Conservation (phyloP, 768 basidiomycete species). For the Leccinum disarticulatum region DNA sequence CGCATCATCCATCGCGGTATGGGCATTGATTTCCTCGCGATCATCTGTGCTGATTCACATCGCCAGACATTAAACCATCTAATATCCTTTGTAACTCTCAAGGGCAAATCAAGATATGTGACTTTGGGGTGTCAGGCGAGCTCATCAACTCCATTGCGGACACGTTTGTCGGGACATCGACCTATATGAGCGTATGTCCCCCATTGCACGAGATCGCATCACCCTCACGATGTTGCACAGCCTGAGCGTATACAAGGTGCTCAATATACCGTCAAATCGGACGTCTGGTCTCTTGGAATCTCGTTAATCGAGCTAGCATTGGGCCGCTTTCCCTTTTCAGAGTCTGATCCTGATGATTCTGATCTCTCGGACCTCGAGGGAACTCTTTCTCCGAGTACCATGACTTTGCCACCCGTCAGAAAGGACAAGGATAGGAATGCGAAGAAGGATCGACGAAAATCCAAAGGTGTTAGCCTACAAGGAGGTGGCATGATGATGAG, state of each 20-base stretch:
- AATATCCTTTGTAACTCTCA: conserved; percentile 94
- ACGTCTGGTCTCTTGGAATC: conserved; percentile 98
- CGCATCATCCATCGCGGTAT: conserved; percentile 97
- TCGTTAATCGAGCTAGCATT: conserved; percentile 95
- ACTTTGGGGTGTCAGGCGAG: conserved; percentile 98
- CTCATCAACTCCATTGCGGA: conserved; percentile 98
- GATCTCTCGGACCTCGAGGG: conserved; percentile 77
- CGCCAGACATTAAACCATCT: conserved; percentile 94
- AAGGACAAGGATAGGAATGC: conserved; percentile 43
- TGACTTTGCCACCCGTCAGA: conserved; percentile 40
- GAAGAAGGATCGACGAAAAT: conserved; percentile 84
- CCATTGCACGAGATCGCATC: conserved; percentile 11
- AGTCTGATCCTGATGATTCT: conserved; percentile 73
- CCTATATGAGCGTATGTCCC: conserved; percentile 94
- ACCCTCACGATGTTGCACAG: conserved; percentile 43
- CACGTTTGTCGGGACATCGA: conserved; percentile 98
- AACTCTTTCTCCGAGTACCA: conserved; percentile 70
- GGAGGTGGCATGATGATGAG: conserved; percentile 98
- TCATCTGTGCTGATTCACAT: conserved; percentile 17
- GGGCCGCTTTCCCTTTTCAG: conserved; percentile 95
- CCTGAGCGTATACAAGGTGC: conserved; percentile 99
- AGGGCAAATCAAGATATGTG: conserved; percentile 98
- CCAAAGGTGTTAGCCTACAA: conserved; percentile 88
- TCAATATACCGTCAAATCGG: conserved; percentile 97
- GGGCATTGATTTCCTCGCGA: conserved; percentile 26